These are phyloP conservation scores for Scenedesmus sp. DNA, from an alignment of 163 green algal species.

Conservation along the genomic window DNA sequence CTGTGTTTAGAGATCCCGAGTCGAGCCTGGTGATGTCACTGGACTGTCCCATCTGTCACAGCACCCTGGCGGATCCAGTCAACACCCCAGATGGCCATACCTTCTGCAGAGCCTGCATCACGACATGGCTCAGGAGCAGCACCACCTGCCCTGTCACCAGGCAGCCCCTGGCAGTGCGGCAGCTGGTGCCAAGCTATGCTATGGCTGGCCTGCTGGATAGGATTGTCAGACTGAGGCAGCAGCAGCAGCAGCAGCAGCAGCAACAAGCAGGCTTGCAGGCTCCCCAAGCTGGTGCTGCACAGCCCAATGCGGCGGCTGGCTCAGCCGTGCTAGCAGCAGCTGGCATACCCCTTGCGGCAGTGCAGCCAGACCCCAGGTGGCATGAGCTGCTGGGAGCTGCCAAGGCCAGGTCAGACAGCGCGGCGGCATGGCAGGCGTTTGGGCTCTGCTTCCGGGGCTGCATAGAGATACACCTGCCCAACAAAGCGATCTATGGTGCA, in stretches of 20 bases:
- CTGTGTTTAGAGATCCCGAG: background rate
- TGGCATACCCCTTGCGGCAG: background rate
- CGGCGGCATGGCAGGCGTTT: background rate
- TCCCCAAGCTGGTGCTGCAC: background rate
- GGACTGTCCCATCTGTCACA: background rate
- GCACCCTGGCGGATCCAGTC: background rate
- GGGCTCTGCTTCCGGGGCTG: background rate
- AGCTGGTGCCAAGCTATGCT: background rate
- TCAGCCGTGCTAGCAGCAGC: background rate
- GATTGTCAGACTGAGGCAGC: conserved; percentile 18
- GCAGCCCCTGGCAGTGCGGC: background rate
- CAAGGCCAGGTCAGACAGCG: background rate
- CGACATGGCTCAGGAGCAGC: background rate
- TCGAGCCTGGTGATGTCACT: background rate
- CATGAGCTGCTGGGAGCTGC: background rate
- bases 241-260: conserved; percentile 23
- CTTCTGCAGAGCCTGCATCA: background rate
- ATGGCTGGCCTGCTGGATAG: background rate
- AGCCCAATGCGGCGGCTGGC: too few species aligned
- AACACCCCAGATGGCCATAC: background rate
- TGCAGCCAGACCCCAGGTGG: background rate
- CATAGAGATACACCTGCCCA: background rate
- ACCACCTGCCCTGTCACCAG: background rate
- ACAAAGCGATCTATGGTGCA: background rate
- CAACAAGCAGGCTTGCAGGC: background rate